A percentile compares a stretch with the other conserved stretches of the same genome.
These are phyloP conservation scores for Penicillium nordicum DNA, from an alignment of 2,329 filamentous ascomycete genomes.

Conservation along the genomic window DNA sequence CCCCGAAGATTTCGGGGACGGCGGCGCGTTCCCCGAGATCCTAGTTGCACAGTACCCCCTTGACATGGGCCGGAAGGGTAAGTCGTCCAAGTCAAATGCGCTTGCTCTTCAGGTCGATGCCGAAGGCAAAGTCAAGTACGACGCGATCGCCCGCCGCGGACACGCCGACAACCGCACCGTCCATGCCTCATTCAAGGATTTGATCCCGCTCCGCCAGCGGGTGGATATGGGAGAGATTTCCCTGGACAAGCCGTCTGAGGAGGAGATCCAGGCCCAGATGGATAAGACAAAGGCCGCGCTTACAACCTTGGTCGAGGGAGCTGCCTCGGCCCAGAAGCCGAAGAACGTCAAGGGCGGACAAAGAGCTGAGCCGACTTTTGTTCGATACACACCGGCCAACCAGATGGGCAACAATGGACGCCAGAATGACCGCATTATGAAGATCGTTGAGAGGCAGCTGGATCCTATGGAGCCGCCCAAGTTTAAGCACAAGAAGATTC, in stretches of 20 bases:
- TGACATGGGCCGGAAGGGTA: conserved; percentile 82
- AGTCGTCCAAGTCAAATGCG: conserved; percentile 71
- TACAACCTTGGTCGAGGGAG: conserved; percentile 75
- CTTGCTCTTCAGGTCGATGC: conserved; percentile 87
- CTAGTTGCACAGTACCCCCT: conserved; percentile 92
- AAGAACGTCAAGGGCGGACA: conserved; percentile 86
- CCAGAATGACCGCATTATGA: conserved; percentile 95
- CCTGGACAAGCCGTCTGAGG: conserved; percentile 76
- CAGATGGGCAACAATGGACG: conserved; percentile 87
- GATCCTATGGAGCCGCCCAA: conserved; percentile 97
- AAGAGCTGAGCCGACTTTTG: conserved; percentile 83
- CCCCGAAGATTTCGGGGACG: conserved; percentile 91
- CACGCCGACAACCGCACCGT: conserved; percentile 81
- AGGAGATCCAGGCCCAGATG: conserved; percentile 78
- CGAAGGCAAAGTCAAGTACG: conserved; percentile 93
- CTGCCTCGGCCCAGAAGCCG: conserved; percentile 87
- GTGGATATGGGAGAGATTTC: conserved; percentile 91
- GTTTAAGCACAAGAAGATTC: conserved; percentile 99
- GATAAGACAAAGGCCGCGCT: conserved; percentile 86
- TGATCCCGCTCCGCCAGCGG: conserved; percentile 89
- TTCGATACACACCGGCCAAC: conserved; percentile 90
- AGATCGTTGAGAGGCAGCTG: conserved; percentile 89
- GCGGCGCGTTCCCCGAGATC: conserved; percentile 92
- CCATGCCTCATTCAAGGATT: conserved; percentile 92
- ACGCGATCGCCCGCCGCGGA: conserved; percentile 86